phyloP scores from a whole-genome alignment of 805 yeast genomes.

The Cyberlindnera lachancei region DNA sequence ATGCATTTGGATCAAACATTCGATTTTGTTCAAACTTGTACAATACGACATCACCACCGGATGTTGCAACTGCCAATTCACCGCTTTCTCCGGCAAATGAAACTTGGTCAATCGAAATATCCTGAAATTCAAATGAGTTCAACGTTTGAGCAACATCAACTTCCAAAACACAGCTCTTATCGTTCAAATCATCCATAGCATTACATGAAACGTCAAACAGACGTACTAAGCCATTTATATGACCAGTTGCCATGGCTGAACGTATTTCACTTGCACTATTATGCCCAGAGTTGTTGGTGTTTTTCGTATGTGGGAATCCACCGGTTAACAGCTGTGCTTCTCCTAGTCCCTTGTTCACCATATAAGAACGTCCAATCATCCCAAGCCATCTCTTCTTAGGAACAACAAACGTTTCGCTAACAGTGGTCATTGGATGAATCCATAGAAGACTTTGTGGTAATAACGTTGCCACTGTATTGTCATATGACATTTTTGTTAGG shows the following conservation, averaged over 20 bases:
- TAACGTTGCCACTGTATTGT: conserved; percentile 45
- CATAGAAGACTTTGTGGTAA: conserved; percentile 79
- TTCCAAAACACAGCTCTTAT: too few species aligned
- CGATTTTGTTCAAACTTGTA: conserved; percentile 61
- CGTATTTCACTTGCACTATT: conserved; percentile 44
- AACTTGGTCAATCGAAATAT: conserved; percentile 43
- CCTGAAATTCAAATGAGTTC: conserved; percentile 34
- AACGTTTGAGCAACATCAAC: conserved; percentile 46
- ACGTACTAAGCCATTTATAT: conserved; percentile 75
- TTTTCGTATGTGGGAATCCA: conserved; percentile 69
- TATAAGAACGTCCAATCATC: conserved; percentile 48
- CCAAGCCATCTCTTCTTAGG: conserved; percentile 71
- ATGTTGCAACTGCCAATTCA: conserved; percentile 64
- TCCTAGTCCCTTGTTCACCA: conserved; percentile 31
- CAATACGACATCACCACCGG: conserved; percentile 65
- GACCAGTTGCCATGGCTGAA: conserved; percentile 73
- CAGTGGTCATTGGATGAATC: conserved; percentile 66
- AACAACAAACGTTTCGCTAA: conserved; percentile 45
- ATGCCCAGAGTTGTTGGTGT: conserved; percentile 36
- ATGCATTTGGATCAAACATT: conserved; percentile 31
- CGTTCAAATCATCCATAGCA: conserved; percentile 51
- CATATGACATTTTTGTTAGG: conserved; percentile 47
- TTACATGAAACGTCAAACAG: conserved; percentile 79
- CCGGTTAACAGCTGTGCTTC: conserved; percentile 75
- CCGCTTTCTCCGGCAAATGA: conserved; percentile 75